Evolutionary conservation across 2,329 filamentous ascomycete species (phyloP), one percentile per base, ranked within the genome.

Genomic region (Metarhizium sp.): DNA sequence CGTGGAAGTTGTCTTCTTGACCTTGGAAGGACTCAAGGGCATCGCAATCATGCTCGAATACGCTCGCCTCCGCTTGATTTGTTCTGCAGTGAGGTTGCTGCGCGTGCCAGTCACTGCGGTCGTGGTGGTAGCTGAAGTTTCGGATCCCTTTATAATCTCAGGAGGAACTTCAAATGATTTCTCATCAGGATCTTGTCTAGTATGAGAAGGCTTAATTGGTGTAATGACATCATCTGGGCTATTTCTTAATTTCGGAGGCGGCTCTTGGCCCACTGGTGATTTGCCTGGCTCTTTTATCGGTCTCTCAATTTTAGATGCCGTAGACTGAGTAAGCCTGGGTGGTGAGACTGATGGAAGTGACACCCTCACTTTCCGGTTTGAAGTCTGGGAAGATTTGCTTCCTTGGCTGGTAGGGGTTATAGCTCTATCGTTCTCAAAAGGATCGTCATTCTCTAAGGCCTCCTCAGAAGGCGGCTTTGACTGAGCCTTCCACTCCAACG

Each of bases 31-130:
- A 55, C 62, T 58, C 54, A 68, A 56, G 48, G 69, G 69, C 66
- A 70, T 65, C 43, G 64, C 58, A 59, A 71, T 71, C 55, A 62
- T 69, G 62, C 67, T 61, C 67, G 66, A 69, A 52, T 62, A 63
- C 62, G 63, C 60, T 57, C 60, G 64, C 55, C 69, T 64, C 43
- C 59, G 61, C 58, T 64, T 63, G 38, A 69, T 67, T 55, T 71
- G 59, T 50, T 66, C 58, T 48, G 64, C 61, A 13, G 69, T 68
- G 42, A 69, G 69, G 5, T 56, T 50, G 43, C 64, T 63, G 18
- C 62, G 59, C n/a, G 20, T 30, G 13, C 38, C 45, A 16, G 11
- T 6, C 13, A 8, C 42, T 38, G 32, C 14, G 13, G 36, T 8
- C n/a, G 32, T 25, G 16, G 14, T 16, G 3, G 47, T 25, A 38